Evolutionary conservation across 495 filamentous ascomycete genomes (phyloP).

Genomic region (Penicillium roqueforti): DNA sequence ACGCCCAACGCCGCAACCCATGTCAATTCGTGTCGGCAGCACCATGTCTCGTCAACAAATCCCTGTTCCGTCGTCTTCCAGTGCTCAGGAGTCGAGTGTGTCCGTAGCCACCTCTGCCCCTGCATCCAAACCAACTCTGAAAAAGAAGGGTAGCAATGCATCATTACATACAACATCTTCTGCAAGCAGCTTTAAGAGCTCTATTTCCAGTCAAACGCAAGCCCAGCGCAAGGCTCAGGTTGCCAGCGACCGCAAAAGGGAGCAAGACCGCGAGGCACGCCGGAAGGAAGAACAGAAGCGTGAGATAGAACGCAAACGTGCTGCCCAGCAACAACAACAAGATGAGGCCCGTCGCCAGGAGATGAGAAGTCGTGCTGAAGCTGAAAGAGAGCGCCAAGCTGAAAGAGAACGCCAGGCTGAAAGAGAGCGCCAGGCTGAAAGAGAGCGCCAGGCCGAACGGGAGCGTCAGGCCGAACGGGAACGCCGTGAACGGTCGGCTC

Average conservation of each 20-base stretch:
- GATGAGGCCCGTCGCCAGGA: constrained; percentile 48
- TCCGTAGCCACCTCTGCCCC: constrained; percentile 42
- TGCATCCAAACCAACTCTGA: constrained; percentile 45
- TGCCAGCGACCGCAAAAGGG: constrained; percentile 70
- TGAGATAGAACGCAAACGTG: constrained; percentile 71
- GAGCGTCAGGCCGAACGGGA: constrained; percentile 30
- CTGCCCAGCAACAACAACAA: constrained; percentile 51
- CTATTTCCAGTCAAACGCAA: constrained; percentile 52
- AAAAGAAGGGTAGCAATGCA: constrained; percentile 64
- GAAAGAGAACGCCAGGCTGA: constrained; percentile 40
- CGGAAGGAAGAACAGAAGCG: constrained; percentile 75
- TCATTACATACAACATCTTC: constrained; percentile 64
- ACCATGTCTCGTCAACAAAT: constrained; percentile 66
- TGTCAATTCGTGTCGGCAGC: constrained; percentile 71
- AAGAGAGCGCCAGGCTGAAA: constrained; percentile 30
- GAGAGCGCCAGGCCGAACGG: constrained; percentile 22
- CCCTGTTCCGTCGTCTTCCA: constrained; percentile 58
- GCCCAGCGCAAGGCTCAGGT: constrained; percentile 54
- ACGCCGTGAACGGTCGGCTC: constrained; percentile 42
- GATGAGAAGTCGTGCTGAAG: constrained; percentile 43
- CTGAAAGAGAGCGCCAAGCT: constrained; percentile 38
- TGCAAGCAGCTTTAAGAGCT: constrained; percentile 63
- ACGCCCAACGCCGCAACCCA: constrained; percentile 70
- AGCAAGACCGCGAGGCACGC: constrained; percentile 68
- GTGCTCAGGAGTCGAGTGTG: constrained; percentile 54